Percentiles rank a stretch among this genome's conserved stretches.
Evolutionary conservation across 2,329 filamentous ascomycete species (phyloP).

Genomic region (Pseudopyrenochaeta lycopersici): DNA sequence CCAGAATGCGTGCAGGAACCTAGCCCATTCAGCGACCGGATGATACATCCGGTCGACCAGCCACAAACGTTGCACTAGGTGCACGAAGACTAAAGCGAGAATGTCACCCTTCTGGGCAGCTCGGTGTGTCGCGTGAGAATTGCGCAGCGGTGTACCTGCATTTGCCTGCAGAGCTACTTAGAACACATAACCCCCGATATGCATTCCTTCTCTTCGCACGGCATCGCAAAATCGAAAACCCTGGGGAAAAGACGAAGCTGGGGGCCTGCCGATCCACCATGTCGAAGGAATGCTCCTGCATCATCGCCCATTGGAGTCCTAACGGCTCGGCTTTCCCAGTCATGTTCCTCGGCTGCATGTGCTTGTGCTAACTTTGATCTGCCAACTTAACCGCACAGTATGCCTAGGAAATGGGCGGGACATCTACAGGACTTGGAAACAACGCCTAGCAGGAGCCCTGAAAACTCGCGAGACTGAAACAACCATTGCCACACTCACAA

Average conservation of each 20-base stretch:
- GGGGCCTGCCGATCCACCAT: background rate
- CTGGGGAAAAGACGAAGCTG: background rate
- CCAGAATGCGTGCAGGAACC: conserved; percentile 20
- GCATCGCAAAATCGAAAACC: background rate
- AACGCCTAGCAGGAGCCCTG: background rate
- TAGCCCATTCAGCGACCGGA: conserved; percentile 20
- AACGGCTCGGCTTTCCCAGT: conserved; percentile 18
- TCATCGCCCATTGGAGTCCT: conserved; percentile 17
- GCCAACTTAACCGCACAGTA: conserved; percentile 3
- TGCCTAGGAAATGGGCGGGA: background rate
- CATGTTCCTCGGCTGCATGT: conserved; percentile 40
- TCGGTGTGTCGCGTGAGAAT: conserved; percentile 3
- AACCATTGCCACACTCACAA: too few relatives aligned
- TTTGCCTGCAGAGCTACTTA: background rate
- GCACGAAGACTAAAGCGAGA: background rate
- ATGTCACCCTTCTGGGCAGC: background rate
- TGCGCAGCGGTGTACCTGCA: conserved; percentile 12
- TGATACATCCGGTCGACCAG: conserved; percentile 17
- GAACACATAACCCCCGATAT: background rate
- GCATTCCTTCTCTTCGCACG: background rate
- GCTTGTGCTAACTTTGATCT: conserved; percentile 12
- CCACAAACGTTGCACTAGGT: conserved; percentile 17
- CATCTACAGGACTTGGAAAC: background rate
- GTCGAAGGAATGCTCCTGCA: conserved; percentile 9
- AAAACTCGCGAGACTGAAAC: background rate